These are phyloP conservation scores for Lumnitzera littorea DNA, from an alignment of 345 rosid genomes.

Conservation along the genomic window DNA sequence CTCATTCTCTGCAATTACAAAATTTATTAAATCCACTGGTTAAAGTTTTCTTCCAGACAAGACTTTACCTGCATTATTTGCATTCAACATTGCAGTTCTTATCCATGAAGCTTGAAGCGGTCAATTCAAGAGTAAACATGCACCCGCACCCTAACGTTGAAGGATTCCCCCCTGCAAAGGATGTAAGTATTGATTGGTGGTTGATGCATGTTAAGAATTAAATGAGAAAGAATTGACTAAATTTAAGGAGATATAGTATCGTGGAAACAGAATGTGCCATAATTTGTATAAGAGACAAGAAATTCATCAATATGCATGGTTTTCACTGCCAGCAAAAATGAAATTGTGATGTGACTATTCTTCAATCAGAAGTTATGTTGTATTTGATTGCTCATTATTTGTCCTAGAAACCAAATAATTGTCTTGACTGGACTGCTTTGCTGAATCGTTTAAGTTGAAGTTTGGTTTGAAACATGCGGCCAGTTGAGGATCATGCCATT, in stretches of 20 bases:
- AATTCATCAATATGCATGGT: too few species aligned
- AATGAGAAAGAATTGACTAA: background rate
- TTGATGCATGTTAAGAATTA: constrained; percentile 4
- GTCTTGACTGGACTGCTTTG: too few species aligned
- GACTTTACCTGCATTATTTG: constrained; percentile 4
- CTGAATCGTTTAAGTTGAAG: too few species aligned
- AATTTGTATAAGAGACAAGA: too few species aligned
- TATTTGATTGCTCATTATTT: too few species aligned
- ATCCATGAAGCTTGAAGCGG: constrained; percentile 92
- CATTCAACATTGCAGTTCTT: constrained; percentile 51
- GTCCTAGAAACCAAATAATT: too few species aligned
- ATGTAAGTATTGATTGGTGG: constrained; percentile 39
- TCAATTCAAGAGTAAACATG: constrained; percentile 54
- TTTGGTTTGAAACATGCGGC: too few species aligned
- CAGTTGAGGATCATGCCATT: too few species aligned
- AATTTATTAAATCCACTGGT: background rate
- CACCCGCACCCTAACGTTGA: constrained; percentile 36
- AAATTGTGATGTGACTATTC: too few species aligned
- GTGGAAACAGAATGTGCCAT: too few species aligned
- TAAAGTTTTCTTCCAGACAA: constrained; percentile 6
- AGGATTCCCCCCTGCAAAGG: constrained; percentile 58
- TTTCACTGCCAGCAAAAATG: too few species aligned
- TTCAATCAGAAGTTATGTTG: too few species aligned
- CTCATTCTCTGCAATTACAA: background rate
- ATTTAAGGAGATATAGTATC: background rate